Conservation (phyloP, 257 asterid species). For the Solanum lycopersicoides region DNA sequence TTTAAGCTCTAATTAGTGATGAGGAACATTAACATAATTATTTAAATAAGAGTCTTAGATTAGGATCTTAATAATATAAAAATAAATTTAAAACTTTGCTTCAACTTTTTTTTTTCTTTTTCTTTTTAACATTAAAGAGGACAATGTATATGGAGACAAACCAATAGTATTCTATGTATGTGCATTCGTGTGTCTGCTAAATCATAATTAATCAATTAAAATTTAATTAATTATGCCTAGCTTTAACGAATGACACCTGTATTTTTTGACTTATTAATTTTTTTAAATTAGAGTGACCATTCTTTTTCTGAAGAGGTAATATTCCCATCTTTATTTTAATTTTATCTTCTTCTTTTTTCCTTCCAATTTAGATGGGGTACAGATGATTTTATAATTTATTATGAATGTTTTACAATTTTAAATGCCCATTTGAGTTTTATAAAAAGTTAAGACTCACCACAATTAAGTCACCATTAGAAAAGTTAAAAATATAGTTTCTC, state of each 20-base stretch:
- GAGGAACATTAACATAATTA: background rate
- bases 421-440: background rate
- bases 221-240: conserved; percentile 1
- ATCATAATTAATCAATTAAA: conserved; percentile 12
- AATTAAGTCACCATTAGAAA: background rate
- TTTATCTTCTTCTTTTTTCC: background rate
- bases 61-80: background rate
- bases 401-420: background rate
- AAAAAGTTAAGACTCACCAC: background rate
- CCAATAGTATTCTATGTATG: conserved; percentile 17
- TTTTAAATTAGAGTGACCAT: background rate
- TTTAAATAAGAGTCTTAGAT: background rate
- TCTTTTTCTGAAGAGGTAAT: conserved; percentile 1
- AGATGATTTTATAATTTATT: background rate
- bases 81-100: background rate
- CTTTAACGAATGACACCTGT: conserved; percentile 24
- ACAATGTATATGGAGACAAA: background rate
- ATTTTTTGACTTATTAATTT: background rate
- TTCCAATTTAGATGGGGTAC: background rate
- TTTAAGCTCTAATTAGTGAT: background rate
- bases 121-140: background rate
- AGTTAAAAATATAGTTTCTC: background rate
- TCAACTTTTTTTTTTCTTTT: background rate
- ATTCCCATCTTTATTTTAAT: background rate
- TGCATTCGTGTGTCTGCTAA: conserved; percentile 12